Evolutionary conservation across 2,329 filamentous ascomycete genomes (phyloP), one percentile per base, ranked within the genome.

Genomic region (Hypoxylon rubiginosum): DNA sequence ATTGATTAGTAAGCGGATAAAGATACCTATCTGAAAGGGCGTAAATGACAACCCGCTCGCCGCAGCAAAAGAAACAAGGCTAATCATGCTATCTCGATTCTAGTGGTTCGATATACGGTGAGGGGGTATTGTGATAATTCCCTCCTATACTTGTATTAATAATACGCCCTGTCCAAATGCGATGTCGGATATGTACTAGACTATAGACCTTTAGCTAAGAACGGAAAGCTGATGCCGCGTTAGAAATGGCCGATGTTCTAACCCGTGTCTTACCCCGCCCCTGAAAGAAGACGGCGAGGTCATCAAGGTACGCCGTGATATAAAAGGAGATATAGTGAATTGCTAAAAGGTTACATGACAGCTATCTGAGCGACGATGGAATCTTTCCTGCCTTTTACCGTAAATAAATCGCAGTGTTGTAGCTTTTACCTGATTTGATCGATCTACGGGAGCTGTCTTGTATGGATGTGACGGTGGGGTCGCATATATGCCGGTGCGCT

Each of bases 401-500:
- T 39, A 41, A 39, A 17, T 10, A 26, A 5, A 34, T 11, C 9
- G 32, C 32, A 5, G 4, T 3, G 32, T 34, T 3, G 32, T 3
- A 24, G 28, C 26, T 15, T 8, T 28, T n/a, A 24, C 46, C n/a
- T 24, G 17, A 34, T n/a, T 10, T 26, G 19, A 39, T 11, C 7
- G 3, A 26, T 21, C 17, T n/a, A 39, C 21, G 1, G n/a, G 21
- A 28, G 15, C 13, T 8, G 36, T 7, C 36, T 13, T 41, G 36
- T 13, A 41, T 41, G 36, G 36, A 41, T 41, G 36, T 17, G 36
- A 41, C 17, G 36, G 50, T 41, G 50, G 50, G 50, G 50, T 26
- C 8, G 19, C 21, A 26, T 32, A 28, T 24, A 32, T 41, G 6
- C 50, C 50, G 32, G 15, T 30, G 32, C 32, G 32, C 32, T 34